These are phyloP conservation scores for Boletus huronensis DNA, from an alignment of 768 basidiomycete species.

Conservation along the genomic window DNA sequence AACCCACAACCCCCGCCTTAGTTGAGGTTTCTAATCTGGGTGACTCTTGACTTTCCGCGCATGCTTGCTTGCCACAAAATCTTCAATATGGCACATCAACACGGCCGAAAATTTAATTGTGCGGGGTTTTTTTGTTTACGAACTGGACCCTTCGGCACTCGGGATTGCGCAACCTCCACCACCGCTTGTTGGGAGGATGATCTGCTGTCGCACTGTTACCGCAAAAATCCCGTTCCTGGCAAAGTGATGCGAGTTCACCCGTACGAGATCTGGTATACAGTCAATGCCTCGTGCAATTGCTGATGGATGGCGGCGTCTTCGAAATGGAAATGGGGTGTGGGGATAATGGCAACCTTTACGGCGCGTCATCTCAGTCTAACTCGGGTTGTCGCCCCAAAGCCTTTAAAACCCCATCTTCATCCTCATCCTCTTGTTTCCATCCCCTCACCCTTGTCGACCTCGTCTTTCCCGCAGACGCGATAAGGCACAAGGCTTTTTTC, in stretches of 20 bases:
- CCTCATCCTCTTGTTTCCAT: background rate
- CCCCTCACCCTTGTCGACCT: background rate
- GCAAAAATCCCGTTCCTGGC: constrained; percentile 3
- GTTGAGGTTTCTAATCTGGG: constrained; percentile 3
- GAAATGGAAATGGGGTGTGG: constrained; percentile 17
- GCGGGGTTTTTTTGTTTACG: background rate
- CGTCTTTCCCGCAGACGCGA: background rate
- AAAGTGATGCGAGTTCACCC: background rate
- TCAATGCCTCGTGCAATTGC: constrained; percentile 22
- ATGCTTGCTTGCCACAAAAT: constrained; percentile 1
- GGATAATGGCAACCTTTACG: constrained; percentile 13
- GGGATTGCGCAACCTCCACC: background rate
- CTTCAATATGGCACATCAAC: constrained; percentile 4
- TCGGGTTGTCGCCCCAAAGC: background rate
- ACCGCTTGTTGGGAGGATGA: background rate
- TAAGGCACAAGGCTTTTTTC: background rate
- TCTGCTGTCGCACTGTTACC: constrained; percentile 2
- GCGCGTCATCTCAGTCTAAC: constrained; percentile 10
- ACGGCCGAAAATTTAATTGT: background rate
- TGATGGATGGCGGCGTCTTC: constrained; percentile 21
- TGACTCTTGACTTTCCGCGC: background rate
- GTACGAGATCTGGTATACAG: constrained; percentile 5
- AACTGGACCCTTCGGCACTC: background rate
- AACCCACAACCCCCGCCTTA: background rate
- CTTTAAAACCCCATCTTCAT: constrained; percentile 7